Evolutionary conservation across 257 asterid genomes (phyloP).

Genomic region (Ligustrum vulgare): DNA sequence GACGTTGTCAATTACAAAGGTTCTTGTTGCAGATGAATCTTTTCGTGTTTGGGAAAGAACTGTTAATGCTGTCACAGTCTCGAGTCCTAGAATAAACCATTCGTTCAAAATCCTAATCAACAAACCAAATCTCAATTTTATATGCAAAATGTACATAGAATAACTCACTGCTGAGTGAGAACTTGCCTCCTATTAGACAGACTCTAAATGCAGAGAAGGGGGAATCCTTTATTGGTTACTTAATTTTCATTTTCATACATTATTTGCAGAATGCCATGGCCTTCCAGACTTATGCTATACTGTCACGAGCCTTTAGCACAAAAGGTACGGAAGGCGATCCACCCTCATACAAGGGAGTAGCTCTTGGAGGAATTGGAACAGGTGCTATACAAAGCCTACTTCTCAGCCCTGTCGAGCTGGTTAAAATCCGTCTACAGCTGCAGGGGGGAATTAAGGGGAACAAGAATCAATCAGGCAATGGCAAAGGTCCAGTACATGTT

Average conservation of each 20-base stretch:
- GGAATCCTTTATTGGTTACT: neutral
- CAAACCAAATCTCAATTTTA: no score
- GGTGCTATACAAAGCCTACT: constrained; percentile 48
- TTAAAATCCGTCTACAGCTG: constrained; percentile 48
- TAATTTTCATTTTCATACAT: no score
- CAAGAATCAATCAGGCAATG: constrained; percentile 2
- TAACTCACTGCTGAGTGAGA: no score
- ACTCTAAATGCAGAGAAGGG: no score
- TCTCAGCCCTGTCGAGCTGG: constrained; percentile 45
- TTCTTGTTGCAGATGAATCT: no score
- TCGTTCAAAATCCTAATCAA: no score
- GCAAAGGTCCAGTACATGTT: constrained; percentile 34
- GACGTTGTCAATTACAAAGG: no score
- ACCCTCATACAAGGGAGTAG: constrained; percentile 43
- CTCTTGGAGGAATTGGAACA: constrained; percentile 46
- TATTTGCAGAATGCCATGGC: constrained; percentile 49
- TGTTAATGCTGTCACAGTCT: no score
- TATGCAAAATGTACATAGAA: no score
- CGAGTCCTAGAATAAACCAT: no score
- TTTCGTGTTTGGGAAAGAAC: no score
- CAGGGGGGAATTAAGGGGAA: constrained; percentile 21
- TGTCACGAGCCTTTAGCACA: constrained; percentile 33
- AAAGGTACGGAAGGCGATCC: constrained; percentile 23
- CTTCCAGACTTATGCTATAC: constrained; percentile 45
- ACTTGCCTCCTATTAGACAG: no score